Base-by-base conservation (phyloP, 2,329 filamentous ascomycete genomes). In the Biscogniauxia sp. region DNA sequence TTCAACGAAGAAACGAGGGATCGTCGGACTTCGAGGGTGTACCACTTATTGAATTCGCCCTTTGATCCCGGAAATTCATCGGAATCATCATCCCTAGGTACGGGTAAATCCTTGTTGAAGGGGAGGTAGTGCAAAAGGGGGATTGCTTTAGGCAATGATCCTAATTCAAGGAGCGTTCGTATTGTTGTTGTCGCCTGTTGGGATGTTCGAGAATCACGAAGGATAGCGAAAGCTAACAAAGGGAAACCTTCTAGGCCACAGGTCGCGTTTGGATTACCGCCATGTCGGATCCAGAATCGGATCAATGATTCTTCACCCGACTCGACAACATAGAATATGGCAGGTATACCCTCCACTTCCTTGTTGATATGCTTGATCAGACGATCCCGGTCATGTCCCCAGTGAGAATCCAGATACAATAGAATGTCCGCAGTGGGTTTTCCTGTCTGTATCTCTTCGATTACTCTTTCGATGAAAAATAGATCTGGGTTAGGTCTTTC, bases 261-360 rank as follows among this genome's bases (percentile, higher is more conserved):
- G 13, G 62, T 62, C 1, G 60, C 62, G 19, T 69, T 66, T 1
- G 60, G 56, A 26, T 70, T 61, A 13, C 65, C 68, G 13, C 68
- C 68, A 32, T 64, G 63, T 41, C 62, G 62, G 17, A 68, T 54
- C 65, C 66, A 70, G 15, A 26, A 49, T 1, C 65, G 61, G 20
- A 71, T 58, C 20, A 69, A 17, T 4, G 64, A 41, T 4, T 54
- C 20, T 32, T 67, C 45, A n/a, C 64, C 61, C 5, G 62, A 66
- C 55, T 64, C 63, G 1, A 65, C 67, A 7, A 69, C 37, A 20
- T 65, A 68, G 58, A 71, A 71, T 1, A 68, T 67, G 1, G 63
- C 63, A 2, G 68, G 69, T 19, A 66, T 61, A 3, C 55, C 66
- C 7, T 55, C 19, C 1, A 71, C 53, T 7, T 58, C 53, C 15